Percentiles rank a stretch among this genome's conserved stretches.
These are phyloP conservation scores for Raphanus sativus DNA, from an alignment of 345 rosid genomes.

Conservation along the genomic window DNA sequence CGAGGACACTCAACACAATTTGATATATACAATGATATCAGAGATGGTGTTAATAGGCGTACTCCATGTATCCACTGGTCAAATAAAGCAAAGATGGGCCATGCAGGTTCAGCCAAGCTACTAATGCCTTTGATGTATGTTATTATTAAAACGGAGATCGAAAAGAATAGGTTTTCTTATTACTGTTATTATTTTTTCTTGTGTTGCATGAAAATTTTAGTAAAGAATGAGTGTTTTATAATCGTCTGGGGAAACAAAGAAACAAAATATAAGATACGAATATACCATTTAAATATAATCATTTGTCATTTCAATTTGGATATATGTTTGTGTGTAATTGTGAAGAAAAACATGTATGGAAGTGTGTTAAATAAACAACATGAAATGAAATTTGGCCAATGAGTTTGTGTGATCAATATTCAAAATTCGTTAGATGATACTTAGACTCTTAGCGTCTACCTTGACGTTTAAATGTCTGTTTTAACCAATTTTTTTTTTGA, in stretches of 20 bases:
- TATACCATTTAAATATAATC: neutral
- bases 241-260: neutral
- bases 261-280: neutral
- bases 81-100: slow-evolving; percentile 9
- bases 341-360: neutral
- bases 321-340: neutral
- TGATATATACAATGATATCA: slow-evolving; percentile 22
- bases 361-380: neutral
- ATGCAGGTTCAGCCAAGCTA: neutral
- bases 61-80: slow-evolving; percentile 23
- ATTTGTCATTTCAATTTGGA: neutral
- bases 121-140: slow-evolving; percentile 11
- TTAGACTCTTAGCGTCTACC: neutral
- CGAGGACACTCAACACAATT: neutral
- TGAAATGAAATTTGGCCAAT: neutral
- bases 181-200: neutral
- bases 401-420: neutral
- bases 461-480: neutral
- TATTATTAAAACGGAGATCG: slow-evolving; percentile 23
- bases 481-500: neutral
- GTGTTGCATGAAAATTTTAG: neutral
- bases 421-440: neutral
- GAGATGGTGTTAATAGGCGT: slow-evolving; percentile 15
- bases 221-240: neutral
- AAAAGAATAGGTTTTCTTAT: neutral